Percentiles rank a stretch among this genome's conserved stretches.
Conservation (phyloP, 116 monocot species). For the Dioscorea cayenensis region DNA sequence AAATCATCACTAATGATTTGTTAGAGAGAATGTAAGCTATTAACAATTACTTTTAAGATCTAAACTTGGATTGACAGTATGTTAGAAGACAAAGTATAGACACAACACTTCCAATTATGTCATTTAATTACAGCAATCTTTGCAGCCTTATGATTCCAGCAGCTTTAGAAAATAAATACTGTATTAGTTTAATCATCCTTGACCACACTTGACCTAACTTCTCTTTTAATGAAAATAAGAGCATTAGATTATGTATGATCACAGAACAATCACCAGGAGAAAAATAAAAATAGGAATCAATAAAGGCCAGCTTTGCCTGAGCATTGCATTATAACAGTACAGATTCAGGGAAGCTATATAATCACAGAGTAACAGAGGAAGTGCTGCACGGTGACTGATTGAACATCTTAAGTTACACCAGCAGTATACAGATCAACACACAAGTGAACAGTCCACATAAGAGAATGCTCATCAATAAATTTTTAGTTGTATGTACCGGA, state of each 20-base stretch:
- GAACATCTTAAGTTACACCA: too few species aligned
- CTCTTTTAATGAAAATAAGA: neutral
- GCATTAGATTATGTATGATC: neutral
- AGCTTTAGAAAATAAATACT: neutral
- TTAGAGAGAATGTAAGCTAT: neutral
- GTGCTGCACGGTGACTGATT: neutral
- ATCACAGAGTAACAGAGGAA: neutral
- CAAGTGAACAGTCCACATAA: too few species aligned
- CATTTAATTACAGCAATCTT: neutral
- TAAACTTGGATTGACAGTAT: neutral
- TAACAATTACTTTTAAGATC: neutral
- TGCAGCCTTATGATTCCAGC: neutral
- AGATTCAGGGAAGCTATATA: neutral
- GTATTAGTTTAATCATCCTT: neutral
- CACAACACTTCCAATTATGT: neutral
- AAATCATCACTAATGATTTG: slow-evolving; percentile 12
- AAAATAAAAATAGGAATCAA: neutral
- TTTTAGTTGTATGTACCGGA: too few species aligned
- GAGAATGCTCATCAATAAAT: neutral
- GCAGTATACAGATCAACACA: neutral
- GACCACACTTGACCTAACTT: neutral
- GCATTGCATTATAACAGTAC: neutral
- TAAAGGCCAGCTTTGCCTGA: neutral
- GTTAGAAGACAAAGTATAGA: neutral
- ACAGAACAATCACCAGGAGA: neutral